Evolutionary conservation across 352 stramenopile species (phyloP), one percentile per base, ranked within the genome.

Genomic region (Globisporangium heterothallicum): DNA sequence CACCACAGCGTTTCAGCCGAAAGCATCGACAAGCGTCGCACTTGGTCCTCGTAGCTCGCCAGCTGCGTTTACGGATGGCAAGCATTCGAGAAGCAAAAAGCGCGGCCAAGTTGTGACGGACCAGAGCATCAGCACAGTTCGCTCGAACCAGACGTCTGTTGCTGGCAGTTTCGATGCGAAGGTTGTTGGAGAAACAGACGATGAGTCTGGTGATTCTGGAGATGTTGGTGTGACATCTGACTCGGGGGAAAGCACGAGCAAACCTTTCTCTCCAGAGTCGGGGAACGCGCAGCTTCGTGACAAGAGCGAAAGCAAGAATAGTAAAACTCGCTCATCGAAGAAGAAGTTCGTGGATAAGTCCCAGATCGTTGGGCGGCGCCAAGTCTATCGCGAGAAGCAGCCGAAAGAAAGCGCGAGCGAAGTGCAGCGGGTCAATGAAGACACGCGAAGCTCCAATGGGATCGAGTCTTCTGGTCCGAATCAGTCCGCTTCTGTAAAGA

Each of bases 341-440:
- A 71, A 57, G 49, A 72, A 26, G 21, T n/a, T 41, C 18, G 19
- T 1, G 32, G 59, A 64, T 54, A 58, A 54, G 59, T 41, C 38
- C 25, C 19, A 34, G 35, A 5, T 50, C 47, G 22, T n/a, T n/a
- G 47, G 62, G 7, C 69, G 70, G 32, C 76, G 76, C 6, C 76
- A 84, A 47, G 56, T 84, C 16, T 86, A 84, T 56, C 77, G 79
- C 7, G 72, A 90, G 51, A 90, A 87, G 50, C 58, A 68, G 26
- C 26, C 66, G 6, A 64, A 66, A 52, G 45, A 64, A 21, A 29
- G 12, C 13, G 18, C 68, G 6, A 14, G 12, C 1, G 35, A 22
- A 26, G 25, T 5, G 9, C 45, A 42, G 26, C 45, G 36, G 9
- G 12, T 18, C 0, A 19, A 40, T 13, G 38, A 54, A 18, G 32